Evolutionary conservation across 208 protist species (phyloP), one percentile per base, ranked within the genome.

Genomic region (Angomonas ambiguus): DNA sequence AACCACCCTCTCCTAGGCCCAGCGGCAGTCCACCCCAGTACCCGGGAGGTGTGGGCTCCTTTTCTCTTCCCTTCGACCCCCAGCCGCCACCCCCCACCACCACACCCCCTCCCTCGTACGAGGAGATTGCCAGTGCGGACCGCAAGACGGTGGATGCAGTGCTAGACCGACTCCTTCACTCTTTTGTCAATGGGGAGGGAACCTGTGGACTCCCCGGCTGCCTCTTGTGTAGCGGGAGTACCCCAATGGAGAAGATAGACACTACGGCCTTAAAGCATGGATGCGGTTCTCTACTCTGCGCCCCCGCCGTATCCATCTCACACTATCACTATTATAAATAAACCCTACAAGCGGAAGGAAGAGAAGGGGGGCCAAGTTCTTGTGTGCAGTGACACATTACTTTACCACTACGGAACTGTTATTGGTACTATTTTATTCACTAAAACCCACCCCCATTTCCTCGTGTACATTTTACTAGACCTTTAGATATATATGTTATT

Each of bases 321-420:
- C 80, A 85, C 56, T 69, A 82, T 48, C 80, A 85, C 62, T 85
- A 85, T 67, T 76, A 74, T 57, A 57, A 48, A 13, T 65, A 22
- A 18, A 41, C n/a, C 56, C 58, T 61, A 31, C 30, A n/a, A n/a
- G n/a, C n/a, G n/a, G n/a, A n/a, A n/a, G n/a, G n/a, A n/a, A n/a
- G 22, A 33, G 20, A 27, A 69, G 22, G 18, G 0, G 0, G 30
- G 18, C 34, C 20, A 42, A n/a, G 48, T 6, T n/a, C 2, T 16
- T 41, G 16, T 0, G 53, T 53, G 25, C n/a, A n/a, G n/a, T n/a
- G n/a, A n/a, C n/a, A n/a, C n/a, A n/a, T n/a, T n/a, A n/a, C n/a
- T n/a, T n/a, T n/a, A n/a, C n/a, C n/a, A n/a, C n/a, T n/a, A n/a
- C n/a, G n/a, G n/a, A n/a, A n/a, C n/a, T n/a, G n/a, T n/a, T n/a